A percentile compares a stretch with the other conserved stretches of the same genome.
Evolutionary conservation across 148 eudicot genomes (phyloP).

Genomic region (Cornus florida): DNA sequence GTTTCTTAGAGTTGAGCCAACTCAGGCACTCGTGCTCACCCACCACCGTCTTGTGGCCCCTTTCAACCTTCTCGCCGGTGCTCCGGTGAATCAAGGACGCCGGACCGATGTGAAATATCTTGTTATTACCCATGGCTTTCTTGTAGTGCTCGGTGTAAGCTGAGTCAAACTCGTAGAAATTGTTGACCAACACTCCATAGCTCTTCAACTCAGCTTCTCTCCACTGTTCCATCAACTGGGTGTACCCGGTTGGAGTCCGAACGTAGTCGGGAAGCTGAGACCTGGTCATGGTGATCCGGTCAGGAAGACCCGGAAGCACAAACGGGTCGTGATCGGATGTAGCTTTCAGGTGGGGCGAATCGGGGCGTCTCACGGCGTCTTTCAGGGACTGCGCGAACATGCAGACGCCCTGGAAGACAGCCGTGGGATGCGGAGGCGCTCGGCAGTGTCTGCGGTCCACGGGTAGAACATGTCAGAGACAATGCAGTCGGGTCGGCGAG

Average conservation of each 20-base stretch:
- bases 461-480: slow-evolving; percentile 17
- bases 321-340: slow-evolving; percentile 2
- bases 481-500: slow-evolving; percentile 12
- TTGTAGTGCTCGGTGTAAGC: slow-evolving; percentile 12
- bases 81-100: background rate
- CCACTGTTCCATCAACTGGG: slow-evolving; percentile 5
- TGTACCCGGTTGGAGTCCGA: background rate
- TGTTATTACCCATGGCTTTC: background rate
- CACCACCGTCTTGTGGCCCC: slow-evolving; percentile 9
- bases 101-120: slow-evolving; percentile 11
- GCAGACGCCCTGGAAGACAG: slow-evolving; percentile 1
- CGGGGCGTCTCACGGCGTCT: slow-evolving; percentile 3
- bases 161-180: slow-evolving; percentile 16
- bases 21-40: slow-evolving; percentile 3
- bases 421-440: slow-evolving; percentile 7
- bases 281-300: slow-evolving; percentile 10
- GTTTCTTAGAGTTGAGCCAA: slow-evolving; percentile 13
- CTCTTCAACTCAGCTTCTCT: slow-evolving; percentile 22
- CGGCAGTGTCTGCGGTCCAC: slow-evolving; percentile 7
- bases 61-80: slow-evolving; percentile 3
- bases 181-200: slow-evolving; percentile 14
- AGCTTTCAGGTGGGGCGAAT: background rate
- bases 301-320: slow-evolving; percentile 9
- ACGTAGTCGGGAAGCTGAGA: slow-evolving; percentile 16
- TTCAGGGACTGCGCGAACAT: slow-evolving; percentile 8